Base-by-base conservation (phyloP, 2,329 filamentous ascomycete species). In the Phyllosticta paracitricarpa region DNA sequence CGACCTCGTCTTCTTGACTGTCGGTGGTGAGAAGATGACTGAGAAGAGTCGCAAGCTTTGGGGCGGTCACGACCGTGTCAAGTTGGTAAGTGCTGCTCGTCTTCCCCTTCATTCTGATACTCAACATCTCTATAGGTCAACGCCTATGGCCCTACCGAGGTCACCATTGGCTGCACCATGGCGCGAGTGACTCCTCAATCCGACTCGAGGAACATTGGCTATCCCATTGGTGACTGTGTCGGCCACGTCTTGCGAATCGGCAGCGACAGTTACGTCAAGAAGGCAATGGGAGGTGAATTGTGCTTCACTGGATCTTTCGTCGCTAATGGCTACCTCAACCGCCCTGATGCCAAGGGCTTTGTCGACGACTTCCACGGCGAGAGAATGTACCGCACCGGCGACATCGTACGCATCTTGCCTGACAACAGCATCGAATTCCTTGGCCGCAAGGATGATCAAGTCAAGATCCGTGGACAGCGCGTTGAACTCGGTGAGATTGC, bases 211-310 rank as follows among this genome's bases (percentile, higher is more conserved):
- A 57, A 58, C 22, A 68, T 72, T 26, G 66, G 68, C 1, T 58
- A 54, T 7, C 62, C 63, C 12, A 54, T 68, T 2, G 65, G 65
- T 25, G 65, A 61, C 19, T 68, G 71, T 2, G 56, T 70, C 19
- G 71, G 72, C 17, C 67, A 66, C 1, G 62, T 71, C 17, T 56
- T 66, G 52, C 63, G 63, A 5, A 58, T 57, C 84, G 59, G 5
- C 57, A 40, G 30, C 68, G 24, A 65, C 69, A 30, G 59, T 61
- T 9, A 61, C 61, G 89, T 0, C 81, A 89, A 63, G 76, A 85
- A 28, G 26, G 59, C 3, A 79, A 82, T 62, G 60, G 33, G 51
- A 17, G 65, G 65, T 25, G 65, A 67, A 35, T 57, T 67, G 10
- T 59, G 64, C 7, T 60, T 67, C 30, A 65, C 64, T 54, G 65